Base-by-base conservation (phyloP, 352 stramenopile species). In the Phytopythium oedochilum region DNA sequence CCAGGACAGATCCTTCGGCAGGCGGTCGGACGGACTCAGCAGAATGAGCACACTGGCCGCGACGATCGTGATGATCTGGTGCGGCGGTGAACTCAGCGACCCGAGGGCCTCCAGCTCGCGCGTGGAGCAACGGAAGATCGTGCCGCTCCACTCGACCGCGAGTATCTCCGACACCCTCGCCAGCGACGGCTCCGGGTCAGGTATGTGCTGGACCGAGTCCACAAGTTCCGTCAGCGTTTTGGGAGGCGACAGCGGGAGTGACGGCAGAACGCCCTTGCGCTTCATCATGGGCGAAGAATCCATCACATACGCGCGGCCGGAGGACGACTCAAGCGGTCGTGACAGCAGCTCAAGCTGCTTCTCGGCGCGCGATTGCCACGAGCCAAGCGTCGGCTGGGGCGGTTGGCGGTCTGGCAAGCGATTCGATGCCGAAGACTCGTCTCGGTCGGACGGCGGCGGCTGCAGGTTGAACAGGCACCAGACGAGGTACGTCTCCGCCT, bases 241-340 rank as follows among this genome's bases (percentile, higher is more conserved):
- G 0, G 81, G 63, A 0, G 81, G 76, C 28, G 78, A 86, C 28
- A 73, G 62, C 7, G 72, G 63, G 12, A 91, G 58, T 25, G 78
- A 79, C 31, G 81, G 81, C 31, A 89, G 47, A 22, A 84, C 70
- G 1, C 78, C 78, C 40, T 84, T 83, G 38, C 78, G 73, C 61
- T 89, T 89, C 74, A 89, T 86, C 66, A 91, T 87, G 14, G 63
- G 62, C 10, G 81, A 89, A 44, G 75, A 89, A 48, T 91, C 81
- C 66, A 84, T 80, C 25, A 88, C 46, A n/a, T 87, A 75, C 0
- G 65, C 76, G 28, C 70, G 63, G 0, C 81, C 81, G 2, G 63
- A 68, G 1, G 71, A 44, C 15, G 72, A 75, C 52, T 89, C 81
- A 32, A 89, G 61, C 0, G 81, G 81, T 74, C 83, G 86, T 12